Conservation (phyloP, 176 grass and related monocot species). For the Paspalum vaginatum region DNA sequence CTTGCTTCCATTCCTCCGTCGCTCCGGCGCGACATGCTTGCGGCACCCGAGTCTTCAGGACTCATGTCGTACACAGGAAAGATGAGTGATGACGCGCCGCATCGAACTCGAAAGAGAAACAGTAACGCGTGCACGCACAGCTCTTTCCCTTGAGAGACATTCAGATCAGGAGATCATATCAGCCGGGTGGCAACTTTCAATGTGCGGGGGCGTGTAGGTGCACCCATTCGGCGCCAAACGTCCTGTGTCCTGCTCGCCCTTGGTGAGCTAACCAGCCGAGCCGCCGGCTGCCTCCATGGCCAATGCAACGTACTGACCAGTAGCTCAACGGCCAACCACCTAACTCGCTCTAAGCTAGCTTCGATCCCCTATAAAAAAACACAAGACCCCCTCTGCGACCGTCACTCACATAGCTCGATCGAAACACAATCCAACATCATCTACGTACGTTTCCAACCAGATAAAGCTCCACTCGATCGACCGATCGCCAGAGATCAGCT, state of each 20-base stretch:
- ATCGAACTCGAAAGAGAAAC: background rate
- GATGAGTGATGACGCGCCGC: background rate
- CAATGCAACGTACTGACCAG: background rate
- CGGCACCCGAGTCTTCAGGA: background rate
- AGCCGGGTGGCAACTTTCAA: background rate
- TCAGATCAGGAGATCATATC: background rate
- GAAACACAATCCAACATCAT: background rate
- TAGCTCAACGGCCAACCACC: conserved; percentile 53
- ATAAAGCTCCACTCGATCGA: background rate
- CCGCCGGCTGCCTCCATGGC: background rate
- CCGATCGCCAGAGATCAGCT: background rate
- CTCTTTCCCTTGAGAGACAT: background rate
- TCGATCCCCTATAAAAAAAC: conserved; percentile 53
- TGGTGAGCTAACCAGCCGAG: conserved; percentile 53
- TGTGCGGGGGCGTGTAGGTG: conserved; percentile 31
- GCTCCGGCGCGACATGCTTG: no score
- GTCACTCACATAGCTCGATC: background rate
- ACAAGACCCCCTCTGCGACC: background rate
- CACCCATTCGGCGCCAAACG: conserved; percentile 34
- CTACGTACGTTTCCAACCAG: background rate
- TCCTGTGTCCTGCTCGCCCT: background rate
- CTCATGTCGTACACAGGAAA: background rate
- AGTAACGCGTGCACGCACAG: background rate
- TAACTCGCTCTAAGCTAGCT: background rate
- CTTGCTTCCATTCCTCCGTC: no score